A percentile compares a stretch with the other conserved stretches of the same genome.
phyloP scores from a whole-genome alignment of 495 filamentous ascomycete genomes.

The Daldinia grandis region DNA sequence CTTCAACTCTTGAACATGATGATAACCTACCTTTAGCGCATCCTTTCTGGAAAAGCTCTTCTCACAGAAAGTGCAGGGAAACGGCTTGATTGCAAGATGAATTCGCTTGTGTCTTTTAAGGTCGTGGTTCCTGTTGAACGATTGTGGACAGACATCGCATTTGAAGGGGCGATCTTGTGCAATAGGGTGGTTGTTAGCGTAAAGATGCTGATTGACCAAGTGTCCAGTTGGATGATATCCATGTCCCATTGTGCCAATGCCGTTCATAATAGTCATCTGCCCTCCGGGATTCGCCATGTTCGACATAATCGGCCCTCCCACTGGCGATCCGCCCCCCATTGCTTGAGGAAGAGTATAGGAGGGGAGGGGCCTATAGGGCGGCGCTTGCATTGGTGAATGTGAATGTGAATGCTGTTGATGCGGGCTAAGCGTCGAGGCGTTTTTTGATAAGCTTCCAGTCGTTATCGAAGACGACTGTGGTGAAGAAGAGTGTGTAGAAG shows the following conservation, averaged over 20 bases:
- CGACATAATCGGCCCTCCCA: conserved; percentile 77
- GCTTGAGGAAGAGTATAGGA: conserved; percentile 21
- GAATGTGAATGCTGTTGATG: conserved; percentile 56
- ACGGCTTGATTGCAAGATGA: conserved; percentile 94
- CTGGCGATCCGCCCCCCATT: conserved; percentile 51
- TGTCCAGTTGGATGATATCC: conserved; percentile 62
- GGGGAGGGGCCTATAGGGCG: conserved; percentile 41
- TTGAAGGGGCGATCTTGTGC: conserved; percentile 85
- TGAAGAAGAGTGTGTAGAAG: conserved; percentile 60
- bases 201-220: conserved; percentile 64
- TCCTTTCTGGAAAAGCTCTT: conserved; percentile 98
- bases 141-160: conserved; percentile 89
- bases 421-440: conserved; percentile 64
- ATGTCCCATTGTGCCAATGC: conserved; percentile 58
- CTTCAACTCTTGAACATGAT: not conserved
- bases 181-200: conserved; percentile 61
- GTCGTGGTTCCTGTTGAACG: conserved; percentile 97
- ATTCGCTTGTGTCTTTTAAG: conserved; percentile 95
- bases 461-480: conserved; percentile 68
- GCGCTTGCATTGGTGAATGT: conserved; percentile 58
- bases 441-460: conserved; percentile 59
- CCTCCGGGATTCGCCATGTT: conserved; percentile 77
- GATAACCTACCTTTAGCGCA: conserved; percentile 81
- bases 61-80: conserved; percentile 88
- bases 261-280: conserved; percentile 73